Base-by-base conservation (phyloP, 805 yeast species). In the Debaryomyces castellii region DNA sequence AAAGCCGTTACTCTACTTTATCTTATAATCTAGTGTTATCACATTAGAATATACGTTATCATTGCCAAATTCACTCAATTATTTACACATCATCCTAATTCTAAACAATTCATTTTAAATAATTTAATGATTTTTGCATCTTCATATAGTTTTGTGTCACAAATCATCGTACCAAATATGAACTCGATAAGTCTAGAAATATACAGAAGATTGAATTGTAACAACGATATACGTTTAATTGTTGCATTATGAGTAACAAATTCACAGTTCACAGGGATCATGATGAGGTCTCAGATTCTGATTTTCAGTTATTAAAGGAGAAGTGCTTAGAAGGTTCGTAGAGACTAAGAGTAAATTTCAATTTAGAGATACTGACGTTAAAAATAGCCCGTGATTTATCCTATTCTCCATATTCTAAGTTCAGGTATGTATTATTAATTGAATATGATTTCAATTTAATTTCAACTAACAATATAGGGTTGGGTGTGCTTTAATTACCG, bases 341-440 rank as follows among this genome's bases (percentile, higher is more conserved):
- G 35, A n/a, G n/a, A n/a, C n/a, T n/a, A n/a, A n/a, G n/a, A n/a
- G n/a, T n/a, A n/a, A n/a, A n/a, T n/a, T n/a, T n/a, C n/a, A n/a
- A n/a, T n/a, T n/a, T n/a, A n/a, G n/a, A n/a, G n/a, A n/a, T 35
- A 35, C 38, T 35, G 20, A 35, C 38, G 20, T 25, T n/a, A 20
- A 12, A 12, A 10, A 18, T 8, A 66, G 86, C 85, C 7, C 69
- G 76, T 21, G 64, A 67, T n/a, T 52, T 68, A 23, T 74, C 87
- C 2, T 85, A 86, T 60, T 73, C 83, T 25, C 91, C 91, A 2
- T 87, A 86, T 63, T 86, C 91, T 28, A 80, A 82, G 38, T 86
- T 86, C 64, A 63, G 73, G 74, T 70, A 61, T 18, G 74, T 43
- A 16, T 22, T 3, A 22, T 23, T 22, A 6, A 11, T 37, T 5